A percentile compares a stretch with the other conserved stretches of the same genome.
Conservation (phyloP, 306 rosid genomes). For the Rosa chinensis region DNA sequence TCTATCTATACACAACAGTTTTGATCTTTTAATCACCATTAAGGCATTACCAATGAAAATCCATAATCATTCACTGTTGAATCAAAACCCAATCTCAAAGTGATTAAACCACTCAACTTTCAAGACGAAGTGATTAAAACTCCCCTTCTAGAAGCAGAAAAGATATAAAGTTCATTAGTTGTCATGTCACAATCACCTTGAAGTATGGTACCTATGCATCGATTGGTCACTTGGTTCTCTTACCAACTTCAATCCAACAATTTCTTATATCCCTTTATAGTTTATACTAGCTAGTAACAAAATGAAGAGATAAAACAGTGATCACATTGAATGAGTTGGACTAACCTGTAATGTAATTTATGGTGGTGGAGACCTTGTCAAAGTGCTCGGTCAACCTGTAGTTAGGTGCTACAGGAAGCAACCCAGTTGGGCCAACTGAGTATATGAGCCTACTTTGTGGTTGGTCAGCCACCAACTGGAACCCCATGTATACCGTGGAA, state of each 20-base stretch:
- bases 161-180: background rate
- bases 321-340: background rate
- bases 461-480: constrained; percentile 46
- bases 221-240: background rate
- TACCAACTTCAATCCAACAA: background rate
- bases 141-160: background rate
- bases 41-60: background rate
- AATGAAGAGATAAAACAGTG: background rate
- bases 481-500: constrained; percentile 42
- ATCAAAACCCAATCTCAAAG: background rate
- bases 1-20: background rate
- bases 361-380: constrained; percentile 39
- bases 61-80: background rate
- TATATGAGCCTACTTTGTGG: constrained; percentile 47
- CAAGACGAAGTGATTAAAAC: background rate
- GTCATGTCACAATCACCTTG: background rate
- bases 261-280: background rate
- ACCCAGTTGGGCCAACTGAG: constrained; percentile 47
- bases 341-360: constrained; percentile 63
- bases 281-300: background rate
- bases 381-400: constrained; percentile 46
- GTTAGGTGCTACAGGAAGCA: constrained; percentile 50
- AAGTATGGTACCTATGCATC: background rate
- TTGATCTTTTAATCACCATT: background rate
- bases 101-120: background rate